phyloP scores from a whole-genome alignment of 495 filamentous ascomycete genomes.

The Daldinia childiae region DNA sequence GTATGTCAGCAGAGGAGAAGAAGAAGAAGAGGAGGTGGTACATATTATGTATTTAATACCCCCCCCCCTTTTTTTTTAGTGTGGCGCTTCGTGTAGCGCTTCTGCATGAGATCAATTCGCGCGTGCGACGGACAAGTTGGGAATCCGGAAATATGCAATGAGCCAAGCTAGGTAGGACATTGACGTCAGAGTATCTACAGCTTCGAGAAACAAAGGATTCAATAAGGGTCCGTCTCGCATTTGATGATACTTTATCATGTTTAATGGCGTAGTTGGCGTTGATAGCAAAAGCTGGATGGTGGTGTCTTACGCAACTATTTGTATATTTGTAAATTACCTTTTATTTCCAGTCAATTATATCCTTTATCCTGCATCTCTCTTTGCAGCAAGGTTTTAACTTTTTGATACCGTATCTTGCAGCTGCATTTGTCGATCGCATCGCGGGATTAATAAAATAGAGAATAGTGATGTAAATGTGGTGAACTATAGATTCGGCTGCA shows the following conservation, averaged over 20 bases:
- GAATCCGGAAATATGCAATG: slow-evolving; percentile 18
- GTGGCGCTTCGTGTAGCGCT: not conserved
- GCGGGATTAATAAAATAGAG: slow-evolving; percentile 3
- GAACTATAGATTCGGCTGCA: not conserved
- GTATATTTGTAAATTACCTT: not conserved
- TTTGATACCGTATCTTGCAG: slow-evolving; percentile 25
- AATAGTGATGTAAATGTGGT: not conserved
- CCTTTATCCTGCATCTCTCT: slow-evolving; percentile 5
- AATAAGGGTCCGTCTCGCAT: slow-evolving; percentile 2
- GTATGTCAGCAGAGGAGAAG: slow-evolving; percentile 3
- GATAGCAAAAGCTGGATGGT: slow-evolving; percentile 9
- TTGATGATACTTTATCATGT: slow-evolving; percentile 20
- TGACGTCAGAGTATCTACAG: slow-evolving; percentile 30
- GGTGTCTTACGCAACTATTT: slow-evolving; percentile 5
- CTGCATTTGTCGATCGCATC: slow-evolving; percentile 23
- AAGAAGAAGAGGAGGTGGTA: not conserved
- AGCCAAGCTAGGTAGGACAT: slow-evolving; percentile 28
- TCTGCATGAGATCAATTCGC: not conserved
- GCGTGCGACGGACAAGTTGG: not conserved
- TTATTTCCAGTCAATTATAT: slow-evolving; percentile 4
- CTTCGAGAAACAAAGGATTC: not conserved
- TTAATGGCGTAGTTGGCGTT: slow-evolving; percentile 41
- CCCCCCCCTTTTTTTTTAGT: too few species aligned
- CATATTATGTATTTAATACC: not conserved
- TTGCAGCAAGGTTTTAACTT: slow-evolving; percentile 9